These are phyloP conservation scores for Boletellus ananas DNA, from an alignment of 768 basidiomycete genomes.

Conservation along the genomic window DNA sequence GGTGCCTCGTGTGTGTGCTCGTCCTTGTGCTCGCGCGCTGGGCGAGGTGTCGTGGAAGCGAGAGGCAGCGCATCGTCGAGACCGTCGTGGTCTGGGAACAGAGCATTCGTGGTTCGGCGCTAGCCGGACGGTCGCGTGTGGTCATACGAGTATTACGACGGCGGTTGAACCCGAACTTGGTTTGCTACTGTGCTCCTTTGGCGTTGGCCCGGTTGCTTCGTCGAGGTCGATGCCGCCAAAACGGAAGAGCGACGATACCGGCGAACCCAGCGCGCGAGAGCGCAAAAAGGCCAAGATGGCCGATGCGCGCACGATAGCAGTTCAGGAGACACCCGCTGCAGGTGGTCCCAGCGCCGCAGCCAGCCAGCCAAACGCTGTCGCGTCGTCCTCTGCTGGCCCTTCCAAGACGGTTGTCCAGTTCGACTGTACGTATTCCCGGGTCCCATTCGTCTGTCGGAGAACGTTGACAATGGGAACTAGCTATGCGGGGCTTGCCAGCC, in stretches of 20 bases:
- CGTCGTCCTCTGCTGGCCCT: conserved; percentile 30
- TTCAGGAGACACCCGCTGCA: conserved; percentile 39
- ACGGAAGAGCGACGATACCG: conserved; percentile 33
- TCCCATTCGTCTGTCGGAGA: background rate
- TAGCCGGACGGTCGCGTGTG: conserved; percentile 14
- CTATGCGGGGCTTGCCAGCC: conserved; percentile 58
- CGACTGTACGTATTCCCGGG: conserved; percentile 36
- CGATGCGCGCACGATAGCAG: conserved; percentile 61
- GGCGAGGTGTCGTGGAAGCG: conserved; percentile 13
- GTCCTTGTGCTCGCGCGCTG: conserved; percentile 4
- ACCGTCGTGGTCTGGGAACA: conserved; percentile 29
- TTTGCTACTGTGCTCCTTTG: background rate
- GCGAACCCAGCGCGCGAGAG: conserved; percentile 40
- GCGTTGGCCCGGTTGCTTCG: too few relatives aligned
- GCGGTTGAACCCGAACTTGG: background rate
- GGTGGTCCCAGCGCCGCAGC: conserved; percentile 7
- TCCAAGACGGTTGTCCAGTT: conserved; percentile 37
- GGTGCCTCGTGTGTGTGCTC: conserved; percentile 27
- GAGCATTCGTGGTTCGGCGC: conserved; percentile 14
- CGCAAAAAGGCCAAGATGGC: conserved; percentile 69
- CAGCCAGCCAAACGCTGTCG: conserved; percentile 27
- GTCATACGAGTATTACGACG: background rate
- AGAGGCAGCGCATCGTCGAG: conserved; percentile 32
- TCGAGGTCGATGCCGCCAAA: conserved; percentile 39
- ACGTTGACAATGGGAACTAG: conserved; percentile 31